A percentile compares a stretch with the other conserved stretches of the same genome.
Evolutionary conservation across 352 stramenopile genomes (phyloP).

Genomic region (Pythium phragmiticola): DNA sequence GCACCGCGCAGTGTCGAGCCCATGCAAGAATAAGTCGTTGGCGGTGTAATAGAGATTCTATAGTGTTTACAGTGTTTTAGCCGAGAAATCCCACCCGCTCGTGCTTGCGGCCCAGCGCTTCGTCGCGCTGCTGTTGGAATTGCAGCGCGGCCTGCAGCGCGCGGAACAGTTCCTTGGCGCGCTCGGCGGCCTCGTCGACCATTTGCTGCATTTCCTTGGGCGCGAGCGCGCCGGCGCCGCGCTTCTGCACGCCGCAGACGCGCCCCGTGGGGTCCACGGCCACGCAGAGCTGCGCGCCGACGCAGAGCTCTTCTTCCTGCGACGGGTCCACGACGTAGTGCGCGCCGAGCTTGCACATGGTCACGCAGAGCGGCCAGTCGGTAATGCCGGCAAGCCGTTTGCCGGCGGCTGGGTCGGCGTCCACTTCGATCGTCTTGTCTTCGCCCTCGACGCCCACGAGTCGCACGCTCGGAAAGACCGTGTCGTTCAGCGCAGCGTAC

Average conservation of each 20-base stretch:
- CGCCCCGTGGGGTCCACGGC: conserved; percentile 55
- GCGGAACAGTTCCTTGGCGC: conserved; percentile 66
- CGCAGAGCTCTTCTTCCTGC: conserved; percentile 78
- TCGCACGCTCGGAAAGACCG: conserved; percentile 67
- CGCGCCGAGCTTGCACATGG: conserved; percentile 69
- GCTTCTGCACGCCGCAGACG: conserved; percentile 79
- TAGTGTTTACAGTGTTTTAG: background rate
- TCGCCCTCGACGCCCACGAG: conserved; percentile 72
- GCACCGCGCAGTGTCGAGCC: conserved; percentile 26
- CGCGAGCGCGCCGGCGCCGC: conserved; percentile 59
- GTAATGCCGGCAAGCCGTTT: conserved; percentile 43
- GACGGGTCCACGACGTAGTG: conserved; percentile 67
- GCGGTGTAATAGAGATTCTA: background rate
- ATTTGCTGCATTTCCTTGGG: conserved; percentile 80
- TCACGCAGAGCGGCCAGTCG: conserved; percentile 73
- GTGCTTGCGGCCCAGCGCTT: conserved; percentile 39
- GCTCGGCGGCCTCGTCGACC: conserved; percentile 66
- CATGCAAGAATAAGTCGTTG: conserved; percentile 37
- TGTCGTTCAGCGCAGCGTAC: conserved; percentile 80
- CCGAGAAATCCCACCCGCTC: conserved; percentile 71
- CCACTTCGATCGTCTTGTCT: conserved; percentile 76
- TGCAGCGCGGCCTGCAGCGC: conserved; percentile 46
- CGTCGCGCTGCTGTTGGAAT: conserved; percentile 52
- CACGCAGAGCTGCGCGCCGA: conserved; percentile 70
- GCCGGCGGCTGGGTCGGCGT: conserved; percentile 62